These are phyloP conservation scores for Paracoccidioides lutzii DNA, from an alignment of 2,329 filamentous ascomycete species.

Conservation along the genomic window DNA sequence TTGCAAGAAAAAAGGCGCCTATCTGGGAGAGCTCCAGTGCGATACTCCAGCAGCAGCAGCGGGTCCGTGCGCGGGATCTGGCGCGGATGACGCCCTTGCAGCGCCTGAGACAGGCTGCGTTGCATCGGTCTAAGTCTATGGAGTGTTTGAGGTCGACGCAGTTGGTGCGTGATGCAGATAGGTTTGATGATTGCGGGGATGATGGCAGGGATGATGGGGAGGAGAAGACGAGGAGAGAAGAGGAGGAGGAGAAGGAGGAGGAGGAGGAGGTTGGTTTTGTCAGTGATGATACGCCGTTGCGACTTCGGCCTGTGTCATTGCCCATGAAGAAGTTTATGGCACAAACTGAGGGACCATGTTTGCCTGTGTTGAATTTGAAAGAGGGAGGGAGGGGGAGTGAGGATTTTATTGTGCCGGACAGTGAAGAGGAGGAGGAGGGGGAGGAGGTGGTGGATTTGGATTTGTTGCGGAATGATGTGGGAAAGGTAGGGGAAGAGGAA, in stretches of 20 bases:
- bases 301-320: no score
- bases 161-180: not conserved
- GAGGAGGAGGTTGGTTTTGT: not conserved
- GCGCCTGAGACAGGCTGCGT: conserved; percentile 28
- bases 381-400: conserved; percentile 31
- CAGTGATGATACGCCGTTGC: not conserved
- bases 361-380: not conserved
- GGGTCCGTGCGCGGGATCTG: not conserved
- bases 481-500: not conserved
- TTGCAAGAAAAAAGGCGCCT: not conserved
- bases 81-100: conserved; percentile 28
- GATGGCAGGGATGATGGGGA: not conserved
- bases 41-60: not conserved
- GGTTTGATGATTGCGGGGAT: not conserved
- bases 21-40: no score
- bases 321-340: no score
- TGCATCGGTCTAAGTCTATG: conserved; percentile 26
- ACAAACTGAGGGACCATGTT: not conserved
- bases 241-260: not conserved
- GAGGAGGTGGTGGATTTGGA: conserved; percentile 6
- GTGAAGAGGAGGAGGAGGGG: conserved; percentile 27
- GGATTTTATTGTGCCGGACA: conserved; percentile 39
- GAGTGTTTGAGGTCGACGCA: conserved; percentile 13
- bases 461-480: not conserved
- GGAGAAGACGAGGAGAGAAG: no score